Percentiles rank a stretch among this genome's conserved stretches.
These are phyloP conservation scores for Trichoderma brevicompactum DNA, from an alignment of 2,329 filamentous ascomycete genomes.

Conservation along the genomic window DNA sequence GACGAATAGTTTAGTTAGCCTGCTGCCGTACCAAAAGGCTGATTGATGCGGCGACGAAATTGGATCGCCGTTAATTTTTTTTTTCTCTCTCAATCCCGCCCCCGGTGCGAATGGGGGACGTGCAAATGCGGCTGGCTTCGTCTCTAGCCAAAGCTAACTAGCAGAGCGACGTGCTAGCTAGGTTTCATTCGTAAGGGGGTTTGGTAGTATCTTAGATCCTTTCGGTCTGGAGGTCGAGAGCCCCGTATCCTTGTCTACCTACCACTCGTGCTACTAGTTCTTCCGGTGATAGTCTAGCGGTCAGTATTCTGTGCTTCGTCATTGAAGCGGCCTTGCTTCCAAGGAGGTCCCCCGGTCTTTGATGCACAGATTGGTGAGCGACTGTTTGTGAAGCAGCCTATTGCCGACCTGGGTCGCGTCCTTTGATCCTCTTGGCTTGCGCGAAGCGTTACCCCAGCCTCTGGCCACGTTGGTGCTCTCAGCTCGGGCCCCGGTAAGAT, in stretches of 20 bases:
- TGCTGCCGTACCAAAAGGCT: too few relatives aligned
- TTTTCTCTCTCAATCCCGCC: not conserved
- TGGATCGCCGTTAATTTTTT: slow-evolving; percentile 1
- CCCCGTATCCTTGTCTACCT: slow-evolving; percentile 17
- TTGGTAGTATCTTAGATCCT: slow-evolving; percentile 10
- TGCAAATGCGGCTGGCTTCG: slow-evolving; percentile 20
- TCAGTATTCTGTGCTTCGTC: slow-evolving; percentile 7
- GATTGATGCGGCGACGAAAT: not conserved
- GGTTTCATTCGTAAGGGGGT: slow-evolving; percentile 14
- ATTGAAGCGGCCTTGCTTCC: not conserved
- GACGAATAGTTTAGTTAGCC: too few relatives aligned
- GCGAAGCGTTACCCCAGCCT: too few relatives aligned
- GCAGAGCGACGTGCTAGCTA: slow-evolving; percentile 10
- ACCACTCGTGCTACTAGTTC: not conserved
- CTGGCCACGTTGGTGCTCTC: too few relatives aligned
- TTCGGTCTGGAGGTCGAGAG: slow-evolving; percentile 7
- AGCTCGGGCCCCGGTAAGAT: too few relatives aligned
- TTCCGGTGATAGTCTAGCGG: slow-evolving; percentile 22
- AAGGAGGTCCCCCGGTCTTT: not conserved
- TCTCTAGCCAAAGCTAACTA: slow-evolving; percentile 4
- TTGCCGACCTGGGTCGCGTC: too few relatives aligned
- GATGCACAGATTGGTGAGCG: not conserved
- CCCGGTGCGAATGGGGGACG: slow-evolving; percentile 7
- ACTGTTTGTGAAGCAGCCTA: too few relatives aligned
- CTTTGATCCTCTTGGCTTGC: too few relatives aligned